Percentiles rank a stretch among this genome's conserved stretches.
Conservation (phyloP, 495 filamentous ascomycete species). For the Aspergillus avenaceus region DNA sequence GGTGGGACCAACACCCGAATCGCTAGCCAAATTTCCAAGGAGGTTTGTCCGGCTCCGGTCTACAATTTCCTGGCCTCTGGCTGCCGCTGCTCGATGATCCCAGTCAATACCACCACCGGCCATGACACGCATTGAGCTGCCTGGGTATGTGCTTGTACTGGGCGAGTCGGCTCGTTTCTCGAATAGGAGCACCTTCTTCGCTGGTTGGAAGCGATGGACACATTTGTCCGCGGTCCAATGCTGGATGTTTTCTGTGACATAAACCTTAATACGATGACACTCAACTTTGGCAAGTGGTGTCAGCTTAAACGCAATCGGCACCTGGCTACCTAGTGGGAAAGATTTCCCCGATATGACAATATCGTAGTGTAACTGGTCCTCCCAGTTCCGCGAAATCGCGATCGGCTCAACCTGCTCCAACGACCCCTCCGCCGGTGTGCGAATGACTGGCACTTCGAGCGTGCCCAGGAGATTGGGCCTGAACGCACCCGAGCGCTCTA, state of each 20-base stretch:
- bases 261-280: constrained; percentile 93
- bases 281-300: constrained; percentile 95
- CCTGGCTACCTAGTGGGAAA: constrained; percentile 85
- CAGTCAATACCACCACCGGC: constrained; percentile 77
- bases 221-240: constrained; percentile 87
- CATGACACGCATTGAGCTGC: constrained; percentile 74
- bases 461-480: constrained; percentile 81
- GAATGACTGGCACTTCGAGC: constrained; percentile 82
- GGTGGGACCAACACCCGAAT: constrained; percentile 72
- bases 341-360: constrained; percentile 99
- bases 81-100: constrained; percentile 56
- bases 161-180: constrained; percentile 86
- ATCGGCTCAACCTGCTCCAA: constrained; percentile 94
- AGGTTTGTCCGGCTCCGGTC: constrained; percentile 60
- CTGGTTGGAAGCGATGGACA: constrained; percentile 80
- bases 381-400: constrained; percentile 94
- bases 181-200: constrained; percentile 79
- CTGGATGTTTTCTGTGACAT: constrained; percentile 89
- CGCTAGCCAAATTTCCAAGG: constrained; percentile 71
- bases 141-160: constrained; percentile 69
- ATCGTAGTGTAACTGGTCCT: constrained; percentile 97
- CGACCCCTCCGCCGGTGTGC: constrained; percentile 86
- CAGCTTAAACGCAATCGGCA: constrained; percentile 96
- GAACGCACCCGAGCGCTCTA: constrained; percentile 90
- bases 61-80: constrained; percentile 55